These are phyloP conservation scores for Pichia sp. DNA, from an alignment of 1,139 yeast genomes.

Conservation along the genomic window DNA sequence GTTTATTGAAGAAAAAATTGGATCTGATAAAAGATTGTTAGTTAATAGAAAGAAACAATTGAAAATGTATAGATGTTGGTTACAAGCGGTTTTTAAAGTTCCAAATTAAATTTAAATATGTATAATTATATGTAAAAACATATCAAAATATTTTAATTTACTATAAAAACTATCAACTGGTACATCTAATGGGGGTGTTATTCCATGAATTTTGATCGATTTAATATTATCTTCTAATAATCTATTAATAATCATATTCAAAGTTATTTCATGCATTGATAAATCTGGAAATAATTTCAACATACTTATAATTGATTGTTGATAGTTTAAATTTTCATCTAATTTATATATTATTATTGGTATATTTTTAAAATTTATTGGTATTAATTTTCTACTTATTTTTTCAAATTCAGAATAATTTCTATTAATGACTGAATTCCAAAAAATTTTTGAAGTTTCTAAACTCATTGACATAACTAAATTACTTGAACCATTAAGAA, in stretches of 20 bases:
- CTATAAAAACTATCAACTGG: constrained; percentile 49
- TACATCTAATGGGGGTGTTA: constrained; percentile 41
- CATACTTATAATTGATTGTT: not conserved
- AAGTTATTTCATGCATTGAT: not conserved
- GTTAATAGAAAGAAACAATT: constrained; percentile 88
- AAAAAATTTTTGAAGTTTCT: constrained; percentile 48
- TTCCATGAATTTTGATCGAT: constrained; percentile 46
- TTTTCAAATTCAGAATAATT: constrained; percentile 33
- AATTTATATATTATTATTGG: constrained; percentile 7
- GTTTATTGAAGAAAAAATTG: constrained; percentile 68
- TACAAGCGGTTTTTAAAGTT: constrained; percentile 77
- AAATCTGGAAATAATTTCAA: not conserved
- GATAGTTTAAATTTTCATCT: not conserved
- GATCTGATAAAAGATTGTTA: constrained; percentile 81
- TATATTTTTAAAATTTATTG: constrained; percentile 30
- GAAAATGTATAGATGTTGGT: constrained; percentile 96
- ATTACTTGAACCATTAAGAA: constrained; percentile 67
- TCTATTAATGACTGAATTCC: constrained; percentile 42
- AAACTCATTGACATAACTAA: constrained; percentile 69
- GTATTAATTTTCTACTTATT: constrained; percentile 35
- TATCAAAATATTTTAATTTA: constrained; percentile 59
- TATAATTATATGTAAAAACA: constrained; percentile 61
- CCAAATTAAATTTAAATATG: not conserved
- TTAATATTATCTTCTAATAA: not conserved
- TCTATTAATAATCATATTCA: not conserved